Evolutionary conservation across 2,329 filamentous ascomycete species (phyloP).

Genomic region (Phoma sp.): DNA sequence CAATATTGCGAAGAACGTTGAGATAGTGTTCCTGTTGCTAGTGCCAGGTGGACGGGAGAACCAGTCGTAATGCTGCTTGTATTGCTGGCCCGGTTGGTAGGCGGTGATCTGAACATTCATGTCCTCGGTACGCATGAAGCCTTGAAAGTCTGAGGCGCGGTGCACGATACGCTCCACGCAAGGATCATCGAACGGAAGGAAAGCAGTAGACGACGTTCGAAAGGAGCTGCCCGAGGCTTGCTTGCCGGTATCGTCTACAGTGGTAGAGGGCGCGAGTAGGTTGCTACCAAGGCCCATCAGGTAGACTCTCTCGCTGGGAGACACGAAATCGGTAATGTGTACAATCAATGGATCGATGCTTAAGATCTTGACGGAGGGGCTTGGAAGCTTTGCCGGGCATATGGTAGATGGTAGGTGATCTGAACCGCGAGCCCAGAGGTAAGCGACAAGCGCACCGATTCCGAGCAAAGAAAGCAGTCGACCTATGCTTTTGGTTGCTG

Average conservation of each 20-base stretch:
- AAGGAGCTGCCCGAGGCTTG: background rate
- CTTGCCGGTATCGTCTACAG: background rate
- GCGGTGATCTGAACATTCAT: constrained; percentile 5
- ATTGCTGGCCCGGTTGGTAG: constrained; percentile 2
- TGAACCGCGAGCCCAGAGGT: background rate
- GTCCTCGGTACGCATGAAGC: background rate
- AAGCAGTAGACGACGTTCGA: background rate
- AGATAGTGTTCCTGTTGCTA: background rate
- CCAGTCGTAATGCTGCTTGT: constrained; percentile 8
- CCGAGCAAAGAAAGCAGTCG: background rate
- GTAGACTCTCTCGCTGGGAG: background rate
- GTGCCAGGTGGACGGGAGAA: background rate
- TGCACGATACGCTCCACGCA: background rate
- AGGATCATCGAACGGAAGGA: background rate
- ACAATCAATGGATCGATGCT: constrained; percentile 1
- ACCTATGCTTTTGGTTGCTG: background rate
- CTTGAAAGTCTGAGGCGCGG: background rate
- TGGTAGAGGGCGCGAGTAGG: background rate
- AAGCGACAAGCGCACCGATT: background rate
- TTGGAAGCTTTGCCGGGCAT: background rate
- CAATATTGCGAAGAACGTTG: constrained; percentile 6
- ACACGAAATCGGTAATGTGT: constrained; percentile 3
- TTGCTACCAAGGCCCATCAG: background rate
- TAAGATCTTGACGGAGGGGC: background rate
- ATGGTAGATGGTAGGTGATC: background rate